Base-by-base conservation (phyloP, 2,329 filamentous ascomycete genomes). In the Colletotrichum chrysophilum region DNA sequence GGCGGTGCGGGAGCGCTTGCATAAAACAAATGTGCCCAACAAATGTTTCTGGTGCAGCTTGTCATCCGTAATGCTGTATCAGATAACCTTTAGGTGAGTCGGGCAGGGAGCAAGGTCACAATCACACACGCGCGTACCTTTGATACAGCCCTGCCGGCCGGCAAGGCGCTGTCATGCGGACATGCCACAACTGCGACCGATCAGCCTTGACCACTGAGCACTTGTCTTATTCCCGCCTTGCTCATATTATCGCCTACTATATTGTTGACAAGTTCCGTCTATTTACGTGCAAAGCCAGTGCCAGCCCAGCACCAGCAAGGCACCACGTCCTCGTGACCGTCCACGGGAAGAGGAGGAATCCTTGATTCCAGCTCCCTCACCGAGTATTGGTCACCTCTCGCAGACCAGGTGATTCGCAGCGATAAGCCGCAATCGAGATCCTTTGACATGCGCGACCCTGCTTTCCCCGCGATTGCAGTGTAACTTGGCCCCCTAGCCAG, bases 381-480 rank as follows among this genome's bases (percentile, higher is more conserved):
- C 32, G 72, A 72, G 30, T 24, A 72, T 72, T 75, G 72, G 72
- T 52, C 66, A 48, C 55, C 56, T 67, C 32, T 12, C 14, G 24
- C 30, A 43, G 43, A 30, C 58, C 55, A 71, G 72, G 68, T 75
- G 68, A 71, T 66, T 58, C 30, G 24, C 28, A n/a, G 28, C 60
- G 61, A 66, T 66, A 75, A 72, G 73, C 56, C 69, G 38, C 64
- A 73, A 73, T 75, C 73, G 73, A 68, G 64, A 73, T 72, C 32
- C 18, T 24, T 75, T 55, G 38, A 65, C 72, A 67, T 75, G 72
- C 62, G 62, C 34, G 60, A 32, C 28, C 26, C 60, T 56, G 16
- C 71, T 32, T 32, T 21, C 66, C 58, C 34, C 55, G 66, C 32
- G 26, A 48, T 38, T 43, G 61, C 38, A 52, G 64, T 38, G 61